These are phyloP conservation scores for Seminavis robusta DNA, from an alignment of 108 stramenopile species.

Conservation along the genomic window DNA sequence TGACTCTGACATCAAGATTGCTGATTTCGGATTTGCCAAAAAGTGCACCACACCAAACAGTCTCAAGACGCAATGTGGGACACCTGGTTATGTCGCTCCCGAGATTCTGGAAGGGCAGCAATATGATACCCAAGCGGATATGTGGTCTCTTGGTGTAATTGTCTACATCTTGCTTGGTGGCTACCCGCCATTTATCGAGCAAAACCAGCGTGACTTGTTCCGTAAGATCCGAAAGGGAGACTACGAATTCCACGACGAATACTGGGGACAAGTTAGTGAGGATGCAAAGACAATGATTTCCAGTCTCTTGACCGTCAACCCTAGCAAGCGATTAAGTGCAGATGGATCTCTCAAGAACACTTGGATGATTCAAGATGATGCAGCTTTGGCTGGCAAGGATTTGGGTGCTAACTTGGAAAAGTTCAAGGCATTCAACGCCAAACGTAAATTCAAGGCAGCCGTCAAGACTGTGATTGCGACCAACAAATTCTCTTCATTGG, in stretches of 20 bases:
- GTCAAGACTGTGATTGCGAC: conserved; percentile 79
- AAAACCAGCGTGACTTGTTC: conserved; percentile 93
- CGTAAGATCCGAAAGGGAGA: conserved; percentile 86
- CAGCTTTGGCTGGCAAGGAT: conserved; percentile 49
- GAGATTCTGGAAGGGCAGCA: conserved; percentile 84
- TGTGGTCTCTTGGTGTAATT: conserved; percentile 93
- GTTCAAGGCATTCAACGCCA: conserved; percentile 87
- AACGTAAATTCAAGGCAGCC: conserved; percentile 85
- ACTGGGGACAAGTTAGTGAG: conserved; percentile 80
- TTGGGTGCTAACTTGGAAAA: conserved; percentile 65
- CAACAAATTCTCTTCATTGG: conserved; percentile 71
- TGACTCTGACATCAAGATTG: conserved; percentile 94
- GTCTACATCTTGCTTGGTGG: conserved; percentile 93
- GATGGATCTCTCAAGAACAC: conserved; percentile 60
- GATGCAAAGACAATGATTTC: conserved; percentile 83
- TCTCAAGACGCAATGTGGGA: conserved; percentile 93
- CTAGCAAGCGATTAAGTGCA: conserved; percentile 59
- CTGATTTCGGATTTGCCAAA: conserved; percentile 99
- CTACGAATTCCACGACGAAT: conserved; percentile 85
- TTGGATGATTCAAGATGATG: conserved; percentile 70
- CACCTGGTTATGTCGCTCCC: conserved; percentile 92
- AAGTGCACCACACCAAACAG: conserved; percentile 57
- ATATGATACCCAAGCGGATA: conserved; percentile 91
- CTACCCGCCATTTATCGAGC: conserved; percentile 94
- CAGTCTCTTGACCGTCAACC: conserved; percentile 68